These are phyloP conservation scores for Blastobotrys apis DNA, from an alignment of 1,139 yeast genomes.

Conservation along the genomic window DNA sequence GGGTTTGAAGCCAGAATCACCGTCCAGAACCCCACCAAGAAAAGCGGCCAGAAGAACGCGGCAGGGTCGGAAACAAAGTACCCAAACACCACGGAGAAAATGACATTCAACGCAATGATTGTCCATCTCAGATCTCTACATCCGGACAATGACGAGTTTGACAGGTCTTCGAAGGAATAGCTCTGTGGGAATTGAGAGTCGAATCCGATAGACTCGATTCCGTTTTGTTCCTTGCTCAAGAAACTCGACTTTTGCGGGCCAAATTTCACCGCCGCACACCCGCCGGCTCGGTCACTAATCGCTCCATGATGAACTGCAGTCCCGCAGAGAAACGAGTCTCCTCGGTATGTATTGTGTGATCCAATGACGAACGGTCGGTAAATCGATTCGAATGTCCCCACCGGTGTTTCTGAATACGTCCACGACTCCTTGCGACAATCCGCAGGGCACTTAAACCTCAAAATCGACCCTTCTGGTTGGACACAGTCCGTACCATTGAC, in stretches of 20 bases:
- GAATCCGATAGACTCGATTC: slow-evolving; percentile 55
- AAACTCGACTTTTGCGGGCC: slow-evolving; percentile 52
- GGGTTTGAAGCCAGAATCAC: slow-evolving; percentile 79
- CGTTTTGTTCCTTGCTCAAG: slow-evolving; percentile 41
- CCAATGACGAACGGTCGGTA: slow-evolving; percentile 75
- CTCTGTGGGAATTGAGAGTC: slow-evolving; percentile 73
- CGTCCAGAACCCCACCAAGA: slow-evolving; percentile 81
- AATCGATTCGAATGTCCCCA: slow-evolving; percentile 64
- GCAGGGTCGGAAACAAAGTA: slow-evolving; percentile 54
- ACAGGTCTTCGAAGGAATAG: slow-evolving; percentile 48
- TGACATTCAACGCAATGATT: slow-evolving; percentile 53
- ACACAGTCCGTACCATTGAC: slow-evolving; percentile 57
- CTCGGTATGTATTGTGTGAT: slow-evolving; percentile 66
- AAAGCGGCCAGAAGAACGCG: slow-evolving; percentile 57
- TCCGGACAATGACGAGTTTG: slow-evolving; percentile 38
- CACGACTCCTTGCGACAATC: slow-evolving; percentile 75
- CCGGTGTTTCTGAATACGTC: slow-evolving; percentile 72
- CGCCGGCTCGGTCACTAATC: slow-evolving; percentile 70
- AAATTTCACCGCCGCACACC: slow-evolving; percentile 66
- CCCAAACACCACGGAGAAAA: slow-evolving; percentile 51
- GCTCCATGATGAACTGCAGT: slow-evolving; percentile 86
- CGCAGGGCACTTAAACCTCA: slow-evolving; percentile 79
- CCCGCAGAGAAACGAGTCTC: slow-evolving; percentile 86
- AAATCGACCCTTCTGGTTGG: slow-evolving; percentile 43
- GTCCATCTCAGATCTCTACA: slow-evolving; percentile 65